Evolutionary conservation across 768 basidiomycete genomes (phyloP).

Genomic region (Melanogaster broomeanus): DNA sequence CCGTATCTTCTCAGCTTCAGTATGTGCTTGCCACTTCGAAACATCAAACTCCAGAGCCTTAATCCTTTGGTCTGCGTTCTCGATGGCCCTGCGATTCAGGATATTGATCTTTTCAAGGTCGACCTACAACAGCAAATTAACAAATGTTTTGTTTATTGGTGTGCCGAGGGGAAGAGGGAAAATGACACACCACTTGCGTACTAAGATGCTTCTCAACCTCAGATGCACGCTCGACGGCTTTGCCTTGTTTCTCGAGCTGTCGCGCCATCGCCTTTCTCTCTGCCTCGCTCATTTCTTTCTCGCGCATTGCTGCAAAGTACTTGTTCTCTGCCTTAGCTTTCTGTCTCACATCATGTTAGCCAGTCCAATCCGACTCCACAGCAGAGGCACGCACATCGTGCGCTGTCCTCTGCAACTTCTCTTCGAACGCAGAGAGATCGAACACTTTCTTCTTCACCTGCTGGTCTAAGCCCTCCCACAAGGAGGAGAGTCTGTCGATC

Average conservation of each 20-base stretch:
- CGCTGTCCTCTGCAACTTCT: conserved; percentile 60
- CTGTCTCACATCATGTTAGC: conserved; percentile 40
- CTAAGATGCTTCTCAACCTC: conserved; percentile 64
- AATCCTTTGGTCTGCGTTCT: conserved; percentile 27
- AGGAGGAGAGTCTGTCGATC: conserved; percentile 79
- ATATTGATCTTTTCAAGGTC: conserved; percentile 49
- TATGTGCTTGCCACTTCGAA: conserved; percentile 33
- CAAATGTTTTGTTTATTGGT: not conserved
- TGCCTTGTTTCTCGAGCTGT: conserved; percentile 58
- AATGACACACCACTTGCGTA: conserved; percentile 56
- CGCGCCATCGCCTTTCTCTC: conserved; percentile 69
- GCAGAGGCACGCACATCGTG: conserved; percentile 60
- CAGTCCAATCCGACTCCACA: too few species aligned
- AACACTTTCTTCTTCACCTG: conserved; percentile 86
- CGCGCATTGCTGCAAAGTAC: conserved; percentile 87
- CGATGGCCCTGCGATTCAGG: conserved; percentile 31
- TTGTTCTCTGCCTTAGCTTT: conserved; percentile 97
- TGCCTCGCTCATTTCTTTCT: conserved; percentile 78
- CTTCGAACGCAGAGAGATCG: conserved; percentile 74
- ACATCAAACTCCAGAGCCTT: conserved; percentile 33
- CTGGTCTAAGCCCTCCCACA: conserved; percentile 83
- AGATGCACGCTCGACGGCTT: conserved; percentile 63
- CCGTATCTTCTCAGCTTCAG: conserved; percentile 41
- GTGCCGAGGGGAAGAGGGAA: not conserved
- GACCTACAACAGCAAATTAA: conserved; percentile 25